Base-by-base conservation (phyloP, 257 asterid genomes). In the Nicotiana knightiana region DNA sequence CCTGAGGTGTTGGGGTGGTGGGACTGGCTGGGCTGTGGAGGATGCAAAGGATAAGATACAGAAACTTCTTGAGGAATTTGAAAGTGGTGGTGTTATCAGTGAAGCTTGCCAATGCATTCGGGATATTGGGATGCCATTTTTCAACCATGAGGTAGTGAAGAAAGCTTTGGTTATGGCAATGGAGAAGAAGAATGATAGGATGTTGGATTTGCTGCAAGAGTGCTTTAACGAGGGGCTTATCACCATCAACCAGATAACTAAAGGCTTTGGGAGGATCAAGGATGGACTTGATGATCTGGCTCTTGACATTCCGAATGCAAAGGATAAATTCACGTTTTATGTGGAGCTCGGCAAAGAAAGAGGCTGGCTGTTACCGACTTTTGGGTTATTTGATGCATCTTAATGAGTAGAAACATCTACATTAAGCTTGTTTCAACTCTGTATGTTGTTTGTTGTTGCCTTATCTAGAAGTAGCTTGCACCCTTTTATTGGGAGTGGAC, bases 21-120 rank as follows among this genome's bases (percentile, higher is more conserved):
- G 99, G 63, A 93, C 97, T 0, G 99, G 99, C 9, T 96, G 99
- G 99, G 98, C 98, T 0, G 99, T 96, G 83, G 99, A 96, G 90
- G 99, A 96, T 57, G 98, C 98, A 0, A 96, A 96, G 91, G 99
- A 96, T 85, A 96, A 93, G 93, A 93, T 96, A 51, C 89, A 88
- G 88, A 96, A 96, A 89, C 99, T 96, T 82, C 96, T 96, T 0
- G 99, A 94, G 85, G 98, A 96, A 85, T 96, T 90, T 53, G 99
- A 96, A 82, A 96, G 98, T 26, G 93, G 98, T 2, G 98, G 99
- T 17, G 99, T 90, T 18, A 85, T 96, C 1, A 71, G 87, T 10
- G 98, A 96, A 80, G 99, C 98, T n/a, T 94, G 99, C 87, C 97
- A 90, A 28, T 96, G 99, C 87, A 96, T 96, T 28, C 94, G 98